A percentile compares a stretch with the other conserved stretches of the same genome.
These are phyloP conservation scores for Ceratobasidium sp. DNA, from an alignment of 1,284 basidiomycete species.

Conservation along the genomic window DNA sequence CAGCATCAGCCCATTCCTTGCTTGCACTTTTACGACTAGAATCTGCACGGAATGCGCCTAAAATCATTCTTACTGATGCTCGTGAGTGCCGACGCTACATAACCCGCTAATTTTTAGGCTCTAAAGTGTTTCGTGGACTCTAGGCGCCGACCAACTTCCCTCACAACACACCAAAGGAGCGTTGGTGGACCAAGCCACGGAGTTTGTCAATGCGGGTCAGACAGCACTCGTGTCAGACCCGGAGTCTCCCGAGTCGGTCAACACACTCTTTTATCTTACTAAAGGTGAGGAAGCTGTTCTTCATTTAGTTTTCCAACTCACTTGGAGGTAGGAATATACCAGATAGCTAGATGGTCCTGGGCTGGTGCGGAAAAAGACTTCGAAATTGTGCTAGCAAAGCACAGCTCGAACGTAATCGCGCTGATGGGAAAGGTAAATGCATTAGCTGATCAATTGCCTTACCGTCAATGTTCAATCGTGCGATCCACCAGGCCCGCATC, in stretches of 20 bases:
- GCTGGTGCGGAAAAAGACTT: slow-evolving; percentile 84
- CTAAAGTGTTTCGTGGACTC: slow-evolving; percentile 47
- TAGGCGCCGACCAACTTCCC: slow-evolving; percentile 77
- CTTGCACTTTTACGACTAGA: slow-evolving; percentile 87
- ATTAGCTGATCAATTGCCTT: not conserved
- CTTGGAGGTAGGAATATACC: slow-evolving; percentile 74
- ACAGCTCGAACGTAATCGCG: slow-evolving; percentile 86
- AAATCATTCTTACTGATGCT: slow-evolving; percentile 76
- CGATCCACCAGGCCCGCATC: slow-evolving; percentile 75
- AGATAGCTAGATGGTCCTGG: slow-evolving; percentile 82
- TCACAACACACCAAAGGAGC: slow-evolving; percentile 75
- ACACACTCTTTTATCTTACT: slow-evolving; percentile 72
- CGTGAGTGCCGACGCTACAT: slow-evolving; percentile 64
- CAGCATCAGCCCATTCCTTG: slow-evolving; percentile 76
- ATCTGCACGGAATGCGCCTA: slow-evolving; percentile 83
- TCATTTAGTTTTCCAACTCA: slow-evolving; percentile 47
- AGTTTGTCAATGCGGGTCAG: slow-evolving; percentile 76
- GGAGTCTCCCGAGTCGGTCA: slow-evolving; percentile 58
- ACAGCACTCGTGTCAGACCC: slow-evolving; percentile 66
- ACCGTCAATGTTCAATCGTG: not conserved
- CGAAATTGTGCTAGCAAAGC: slow-evolving; percentile 80
- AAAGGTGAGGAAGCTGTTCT: slow-evolving; percentile 65
- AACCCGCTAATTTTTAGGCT: slow-evolving; percentile 13
- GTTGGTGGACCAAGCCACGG: slow-evolving; percentile 76
- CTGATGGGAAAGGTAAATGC: slow-evolving; percentile 76